Evolutionary conservation across 164 flowering plant species (phyloP).

Genomic region (Saururus chinensis): DNA sequence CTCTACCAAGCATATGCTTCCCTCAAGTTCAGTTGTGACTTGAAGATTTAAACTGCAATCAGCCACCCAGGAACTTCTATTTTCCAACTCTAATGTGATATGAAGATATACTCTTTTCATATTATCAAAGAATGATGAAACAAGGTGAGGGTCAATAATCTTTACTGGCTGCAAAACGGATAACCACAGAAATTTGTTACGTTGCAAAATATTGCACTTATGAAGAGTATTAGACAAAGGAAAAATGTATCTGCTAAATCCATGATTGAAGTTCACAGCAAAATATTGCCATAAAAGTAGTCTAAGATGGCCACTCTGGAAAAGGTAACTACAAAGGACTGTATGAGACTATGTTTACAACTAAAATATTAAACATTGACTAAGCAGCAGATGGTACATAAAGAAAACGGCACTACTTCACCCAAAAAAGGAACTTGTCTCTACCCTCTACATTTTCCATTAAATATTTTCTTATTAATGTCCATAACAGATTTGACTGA

Average conservation of each 20-base stretch:
- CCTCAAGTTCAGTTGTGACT: slow-evolving; percentile 75
- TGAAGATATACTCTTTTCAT: slow-evolving; percentile 75
- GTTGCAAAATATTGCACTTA: background rate
- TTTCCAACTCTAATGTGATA: slow-evolving; percentile 67
- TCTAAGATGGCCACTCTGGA: too few species aligned
- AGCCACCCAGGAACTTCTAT: slow-evolving; percentile 61
- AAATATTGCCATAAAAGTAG: too few species aligned
- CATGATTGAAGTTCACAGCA: background rate
- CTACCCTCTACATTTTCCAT: too few species aligned
- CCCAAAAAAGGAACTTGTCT: too few species aligned
- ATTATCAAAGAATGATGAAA: slow-evolving; percentile 81
- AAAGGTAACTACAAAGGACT: too few species aligned
- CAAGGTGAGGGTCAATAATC: slow-evolving; percentile 92
- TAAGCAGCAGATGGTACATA: too few species aligned
- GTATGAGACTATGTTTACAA: too few species aligned
- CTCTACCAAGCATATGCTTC: slow-evolving; percentile 50
- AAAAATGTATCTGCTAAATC: background rate
- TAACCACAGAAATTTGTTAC: background rate
- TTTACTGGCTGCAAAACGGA: slow-evolving; percentile 75
- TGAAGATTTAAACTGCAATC: slow-evolving; percentile 78
- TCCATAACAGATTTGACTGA: too few species aligned
- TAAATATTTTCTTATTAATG: too few species aligned
- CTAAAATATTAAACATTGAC: too few species aligned
- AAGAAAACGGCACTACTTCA: too few species aligned
- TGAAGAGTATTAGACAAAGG: background rate